phyloP scores from a whole-genome alignment of 306 rosid species.

The Medicago ruthenica region DNA sequence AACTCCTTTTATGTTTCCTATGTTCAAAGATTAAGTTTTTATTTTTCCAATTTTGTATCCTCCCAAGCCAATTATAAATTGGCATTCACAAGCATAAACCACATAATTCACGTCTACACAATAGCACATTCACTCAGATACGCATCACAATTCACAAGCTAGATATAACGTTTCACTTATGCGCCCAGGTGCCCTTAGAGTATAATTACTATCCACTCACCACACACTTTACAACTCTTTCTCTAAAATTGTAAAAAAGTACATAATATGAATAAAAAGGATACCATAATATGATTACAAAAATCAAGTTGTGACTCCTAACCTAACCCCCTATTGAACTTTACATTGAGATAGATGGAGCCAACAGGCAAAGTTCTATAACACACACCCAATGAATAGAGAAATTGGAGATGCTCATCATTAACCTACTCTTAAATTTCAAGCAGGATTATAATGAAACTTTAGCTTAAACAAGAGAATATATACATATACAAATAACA shows the following conservation, averaged over 20 bases:
- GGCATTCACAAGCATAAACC: conserved; percentile 10
- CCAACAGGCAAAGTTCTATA: not conserved
- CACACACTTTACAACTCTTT: conserved; percentile 17
- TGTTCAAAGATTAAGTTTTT: conserved; percentile 8
- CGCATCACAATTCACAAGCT: conserved; percentile 12
- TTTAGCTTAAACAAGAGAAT: conserved; percentile 19
- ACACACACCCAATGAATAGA: conserved; percentile 17
- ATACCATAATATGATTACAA: not conserved
- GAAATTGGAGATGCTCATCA: not conserved
- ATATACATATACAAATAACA: not conserved
- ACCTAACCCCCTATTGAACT: not conserved
- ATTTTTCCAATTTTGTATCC: conserved; percentile 4
- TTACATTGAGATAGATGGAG: conserved; percentile 24
- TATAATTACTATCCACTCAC: conserved; percentile 13
- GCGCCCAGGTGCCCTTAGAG: not conserved
- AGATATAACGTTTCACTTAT: conserved; percentile 16
- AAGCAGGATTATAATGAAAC: conserved; percentile 34
- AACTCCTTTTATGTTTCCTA: not conserved
- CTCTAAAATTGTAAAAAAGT: no score
- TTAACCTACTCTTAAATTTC: conserved; percentile 6
- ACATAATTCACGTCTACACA: conserved; percentile 7
- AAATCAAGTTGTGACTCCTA: conserved; percentile 31
- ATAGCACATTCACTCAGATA: not conserved
- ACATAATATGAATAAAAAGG: no score
- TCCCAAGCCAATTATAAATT: conserved; percentile 3